Evolutionary conservation across 176 grass and related monocot species (phyloP).

Genomic region (Musa schizocarpa): DNA sequence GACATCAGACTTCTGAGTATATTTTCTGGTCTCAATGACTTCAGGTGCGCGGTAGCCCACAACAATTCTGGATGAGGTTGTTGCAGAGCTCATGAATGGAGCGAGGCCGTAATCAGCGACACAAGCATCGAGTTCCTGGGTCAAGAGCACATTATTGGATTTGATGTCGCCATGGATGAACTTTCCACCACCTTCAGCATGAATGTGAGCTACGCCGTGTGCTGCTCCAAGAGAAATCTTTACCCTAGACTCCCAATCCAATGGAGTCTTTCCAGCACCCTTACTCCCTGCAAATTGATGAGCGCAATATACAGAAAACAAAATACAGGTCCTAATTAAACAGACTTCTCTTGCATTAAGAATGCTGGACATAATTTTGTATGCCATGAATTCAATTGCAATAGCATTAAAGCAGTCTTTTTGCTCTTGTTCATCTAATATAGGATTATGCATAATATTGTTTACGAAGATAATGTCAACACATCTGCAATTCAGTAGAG

Average conservation of each 20-base stretch:
- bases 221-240: conserved; percentile 68
- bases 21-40: conserved; percentile 61
- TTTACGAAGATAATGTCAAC: not conserved
- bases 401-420: not conserved
- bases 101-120: conserved; percentile 80
- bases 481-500: not conserved
- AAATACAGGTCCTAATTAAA: not conserved
- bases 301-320: not conserved
- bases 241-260: conserved; percentile 81
- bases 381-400: not conserved
- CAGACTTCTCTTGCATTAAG: not conserved
- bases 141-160: conserved; percentile 75
- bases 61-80: conserved; percentile 34
- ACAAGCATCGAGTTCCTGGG: conserved; percentile 39
- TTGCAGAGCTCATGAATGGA: conserved; percentile 51
- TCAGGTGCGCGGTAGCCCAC: conserved; percentile 83
- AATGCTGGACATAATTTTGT: not conserved
- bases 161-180: conserved; percentile 94
- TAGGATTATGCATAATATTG: not conserved
- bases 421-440: not conserved
- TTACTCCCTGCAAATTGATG: conserved; percentile 46
- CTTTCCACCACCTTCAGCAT: conserved; percentile 67
- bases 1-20: conserved; percentile 76
- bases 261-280: conserved; percentile 48
- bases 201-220: conserved; percentile 65